phyloP scores from a whole-genome alignment of 2,329 filamentous ascomycete genomes.

The Daldinia sp. region DNA sequence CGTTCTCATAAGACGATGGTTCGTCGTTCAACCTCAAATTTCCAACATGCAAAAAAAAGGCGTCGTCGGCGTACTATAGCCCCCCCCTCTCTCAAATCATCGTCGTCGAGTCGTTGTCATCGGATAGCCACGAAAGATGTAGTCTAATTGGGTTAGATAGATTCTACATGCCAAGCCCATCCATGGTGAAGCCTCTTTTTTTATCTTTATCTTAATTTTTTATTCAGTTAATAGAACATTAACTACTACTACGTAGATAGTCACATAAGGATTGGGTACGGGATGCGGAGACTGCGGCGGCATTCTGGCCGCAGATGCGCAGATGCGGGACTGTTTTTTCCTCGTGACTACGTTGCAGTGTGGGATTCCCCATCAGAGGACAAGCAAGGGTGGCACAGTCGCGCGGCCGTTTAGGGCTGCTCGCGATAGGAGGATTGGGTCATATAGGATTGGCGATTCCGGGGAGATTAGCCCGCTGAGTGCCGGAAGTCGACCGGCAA shows the following conservation, averaged over 20 bases:
- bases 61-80: background rate
- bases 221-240: no score
- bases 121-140: background rate
- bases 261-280: background rate
- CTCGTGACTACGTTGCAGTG: conserved; percentile 2
- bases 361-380: background rate
- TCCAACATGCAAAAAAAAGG: background rate
- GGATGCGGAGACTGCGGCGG: background rate
- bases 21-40: background rate
- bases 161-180: background rate
- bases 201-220: no score
- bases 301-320: background rate
- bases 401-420: background rate
- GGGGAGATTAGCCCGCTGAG: background rate
- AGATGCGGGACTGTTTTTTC: background rate
- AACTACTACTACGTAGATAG: background rate
- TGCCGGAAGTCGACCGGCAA: conserved; percentile 22
- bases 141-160: conserved; percentile 1
- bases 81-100: background rate
- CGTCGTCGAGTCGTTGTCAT: background rate
- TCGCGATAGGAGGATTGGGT: background rate
- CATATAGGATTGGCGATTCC: background rate
- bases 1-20: background rate
- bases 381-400: background rate
- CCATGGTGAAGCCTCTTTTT: background rate